Evolutionary conservation across 495 filamentous ascomycete species (phyloP).

Genomic region (Trichoderma erinaceum): DNA sequence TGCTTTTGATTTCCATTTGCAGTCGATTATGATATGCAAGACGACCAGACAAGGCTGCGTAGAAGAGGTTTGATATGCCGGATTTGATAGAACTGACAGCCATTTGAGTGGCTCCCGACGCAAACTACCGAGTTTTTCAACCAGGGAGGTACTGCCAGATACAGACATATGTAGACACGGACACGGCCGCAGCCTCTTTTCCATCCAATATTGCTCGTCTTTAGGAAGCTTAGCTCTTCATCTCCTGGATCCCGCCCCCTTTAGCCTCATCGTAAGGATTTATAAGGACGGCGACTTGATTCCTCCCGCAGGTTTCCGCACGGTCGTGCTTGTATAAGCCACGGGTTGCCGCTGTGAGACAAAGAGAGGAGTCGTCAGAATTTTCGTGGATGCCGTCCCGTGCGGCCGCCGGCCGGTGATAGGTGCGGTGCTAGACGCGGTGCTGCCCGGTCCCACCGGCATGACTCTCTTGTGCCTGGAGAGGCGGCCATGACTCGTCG

Average conservation of each 20-base stretch:
- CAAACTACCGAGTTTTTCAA: neutral
- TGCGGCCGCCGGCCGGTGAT: conserved; percentile 12
- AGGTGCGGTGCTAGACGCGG: neutral
- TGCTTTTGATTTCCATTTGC: neutral
- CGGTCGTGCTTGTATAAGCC: neutral
- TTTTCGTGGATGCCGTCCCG: conserved; percentile 7
- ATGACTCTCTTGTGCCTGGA: neutral
- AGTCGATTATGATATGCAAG: conserved; percentile 4
- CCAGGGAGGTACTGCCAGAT: neutral
- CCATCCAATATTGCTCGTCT: no score
- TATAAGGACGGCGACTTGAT: no score
- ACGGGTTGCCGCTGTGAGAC: neutral
- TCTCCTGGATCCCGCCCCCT: no score
- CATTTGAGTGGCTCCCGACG: neutral
- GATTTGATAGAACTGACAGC: neutral
- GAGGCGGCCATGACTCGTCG: neutral
- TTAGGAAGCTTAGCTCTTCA: no score
- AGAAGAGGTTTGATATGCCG: neutral
- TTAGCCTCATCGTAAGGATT: no score
- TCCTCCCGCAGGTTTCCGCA: neutral
- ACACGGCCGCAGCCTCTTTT: no score
- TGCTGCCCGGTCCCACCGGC: neutral
- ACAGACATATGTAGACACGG: no score
- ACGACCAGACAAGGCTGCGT: neutral
- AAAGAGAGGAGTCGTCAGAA: neutral